Conservation (phyloP, 768 basidiomycete species). For the Boletellus emodensis region DNA sequence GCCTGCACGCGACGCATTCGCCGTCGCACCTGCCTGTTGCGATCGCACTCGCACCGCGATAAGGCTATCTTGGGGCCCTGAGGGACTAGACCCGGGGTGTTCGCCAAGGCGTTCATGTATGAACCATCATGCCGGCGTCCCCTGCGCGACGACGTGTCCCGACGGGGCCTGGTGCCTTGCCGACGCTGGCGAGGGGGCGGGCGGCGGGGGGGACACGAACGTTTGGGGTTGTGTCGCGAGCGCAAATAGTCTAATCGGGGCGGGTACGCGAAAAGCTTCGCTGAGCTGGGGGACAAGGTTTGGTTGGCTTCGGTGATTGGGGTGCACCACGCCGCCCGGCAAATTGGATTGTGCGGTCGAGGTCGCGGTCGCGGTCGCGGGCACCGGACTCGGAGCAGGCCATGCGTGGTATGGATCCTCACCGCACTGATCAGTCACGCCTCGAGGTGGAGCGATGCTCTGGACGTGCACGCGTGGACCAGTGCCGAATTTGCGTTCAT, state of each 20-base stretch:
- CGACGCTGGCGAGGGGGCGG: not conserved
- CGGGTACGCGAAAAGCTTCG: constrained; percentile 18
- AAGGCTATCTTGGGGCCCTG: constrained; percentile 29
- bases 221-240: not conserved
- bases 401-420: constrained; percentile 27
- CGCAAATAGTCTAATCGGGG: constrained; percentile 17
- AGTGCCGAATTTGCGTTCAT: constrained; percentile 30
- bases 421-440: constrained; percentile 31
- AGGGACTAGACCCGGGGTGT: constrained; percentile 19
- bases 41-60: constrained; percentile 18
- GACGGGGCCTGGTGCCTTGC: constrained; percentile 17
- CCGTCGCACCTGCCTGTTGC: constrained; percentile 26
- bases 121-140: constrained; percentile 14
- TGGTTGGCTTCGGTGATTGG: constrained; percentile 22
- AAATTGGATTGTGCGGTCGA: constrained; percentile 9
- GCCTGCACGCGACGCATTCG: constrained; percentile 21
- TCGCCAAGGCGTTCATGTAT: constrained; percentile 19
- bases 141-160: constrained; percentile 9
- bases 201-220: not conserved
- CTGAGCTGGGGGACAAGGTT: constrained; percentile 31
- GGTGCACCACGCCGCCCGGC: constrained; percentile 24
- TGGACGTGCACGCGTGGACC: constrained; percentile 25
- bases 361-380: too few species aligned
- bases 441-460: constrained; percentile 33
- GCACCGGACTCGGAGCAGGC: constrained; percentile 13